Evolutionary conservation across 495 filamentous ascomycete genomes (phyloP).

Genomic region (Achaetomiella virescens): DNA sequence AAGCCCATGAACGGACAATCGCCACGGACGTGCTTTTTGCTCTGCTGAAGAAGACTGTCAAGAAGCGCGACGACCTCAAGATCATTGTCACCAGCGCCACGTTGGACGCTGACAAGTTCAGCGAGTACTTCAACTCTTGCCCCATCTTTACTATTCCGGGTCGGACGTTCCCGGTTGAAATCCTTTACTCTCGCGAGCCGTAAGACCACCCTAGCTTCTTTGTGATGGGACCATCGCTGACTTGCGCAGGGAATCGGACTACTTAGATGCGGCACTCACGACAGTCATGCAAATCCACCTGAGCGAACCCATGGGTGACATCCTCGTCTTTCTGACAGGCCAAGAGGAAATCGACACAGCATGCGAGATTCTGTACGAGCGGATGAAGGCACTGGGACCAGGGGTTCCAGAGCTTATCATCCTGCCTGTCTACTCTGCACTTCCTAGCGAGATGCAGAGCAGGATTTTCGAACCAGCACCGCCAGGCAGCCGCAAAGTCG

Average conservation of each 20-base stretch:
- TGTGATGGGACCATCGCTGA: background rate
- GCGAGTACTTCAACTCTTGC: conserved; percentile 85
- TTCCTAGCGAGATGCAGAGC: conserved; percentile 91
- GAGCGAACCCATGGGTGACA: conserved; percentile 83
- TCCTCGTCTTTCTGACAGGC: conserved; percentile 91
- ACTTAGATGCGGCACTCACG: conserved; percentile 88
- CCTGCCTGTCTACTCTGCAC: conserved; percentile 86
- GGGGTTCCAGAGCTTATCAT: conserved; percentile 89
- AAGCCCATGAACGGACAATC: conserved; percentile 96
- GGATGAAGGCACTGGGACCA: conserved; percentile 92
- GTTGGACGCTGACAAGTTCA: conserved; percentile 96
- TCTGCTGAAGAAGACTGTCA: conserved; percentile 87
- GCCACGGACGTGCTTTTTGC: conserved; percentile 94
- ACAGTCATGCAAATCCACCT: conserved; percentile 99
- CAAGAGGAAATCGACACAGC: conserved; percentile 97
- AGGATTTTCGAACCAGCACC: conserved; percentile 91
- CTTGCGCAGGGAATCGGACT: conserved; percentile 63
- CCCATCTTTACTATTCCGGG: conserved; percentile 97
- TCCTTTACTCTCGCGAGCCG: conserved; percentile 89
- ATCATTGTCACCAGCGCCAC: conserved; percentile 96
- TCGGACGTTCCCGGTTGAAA: conserved; percentile 88
- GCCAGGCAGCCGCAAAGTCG: conserved; percentile 81
- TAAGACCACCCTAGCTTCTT: background rate
- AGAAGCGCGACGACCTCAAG: conserved; percentile 77
- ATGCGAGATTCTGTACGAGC: conserved; percentile 86